Base-by-base conservation (phyloP, 2,329 filamentous ascomycete genomes). In the Diaporthe citriasiana region DNA sequence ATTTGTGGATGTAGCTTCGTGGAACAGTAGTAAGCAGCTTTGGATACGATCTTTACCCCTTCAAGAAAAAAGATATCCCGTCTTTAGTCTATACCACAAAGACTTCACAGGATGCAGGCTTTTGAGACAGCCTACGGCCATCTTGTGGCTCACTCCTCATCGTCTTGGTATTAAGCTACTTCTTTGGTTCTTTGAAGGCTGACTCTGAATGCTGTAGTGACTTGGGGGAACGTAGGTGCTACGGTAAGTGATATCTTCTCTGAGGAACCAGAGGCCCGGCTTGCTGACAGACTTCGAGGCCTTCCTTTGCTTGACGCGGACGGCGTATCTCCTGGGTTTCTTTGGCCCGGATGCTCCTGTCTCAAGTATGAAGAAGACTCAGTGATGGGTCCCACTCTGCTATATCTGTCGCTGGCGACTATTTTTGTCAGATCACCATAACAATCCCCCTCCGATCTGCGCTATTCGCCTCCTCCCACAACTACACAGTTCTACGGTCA, bases 211-310 rank as follows among this genome's bases (percentile, higher is more conserved):
- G n/a, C n/a, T n/a, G n/a, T n/a, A n/a, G n/a, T 93, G 85, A 89
- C 91, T n/a, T 93, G 91, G 90, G 93, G 93, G 3, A 95, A 95
- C 78, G 86, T 95, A 76, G 91, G 88, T 10, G 86, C 88, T 66
- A 94, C 93, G 35, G 88, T 91, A 78, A 83, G 88, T 81, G 30
- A 8, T 40, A 13, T 50, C 17, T 42, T 65, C 25, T 30, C 27
- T 40, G 55, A 60, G 72, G 40, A 45, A n/a, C 19, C 69, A 74
- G 45, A 66, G 66, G 60, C 74, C 40, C 4, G 25, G 47, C 47
- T 53, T 25, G 47, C 63, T 68, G 10, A 68, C 33, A 9, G 27
- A 27, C 38, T 50, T 53, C 17, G 74, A 90, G 88, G 74, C 82
- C 0, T 89, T 90, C 70, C 82, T 93, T 40, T 90, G 90, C 71